A percentile compares a stretch with the other conserved stretches of the same genome.
These are phyloP conservation scores for Kodamaea restingae DNA, from an alignment of 805 yeast genomes.

Conservation along the genomic window DNA sequence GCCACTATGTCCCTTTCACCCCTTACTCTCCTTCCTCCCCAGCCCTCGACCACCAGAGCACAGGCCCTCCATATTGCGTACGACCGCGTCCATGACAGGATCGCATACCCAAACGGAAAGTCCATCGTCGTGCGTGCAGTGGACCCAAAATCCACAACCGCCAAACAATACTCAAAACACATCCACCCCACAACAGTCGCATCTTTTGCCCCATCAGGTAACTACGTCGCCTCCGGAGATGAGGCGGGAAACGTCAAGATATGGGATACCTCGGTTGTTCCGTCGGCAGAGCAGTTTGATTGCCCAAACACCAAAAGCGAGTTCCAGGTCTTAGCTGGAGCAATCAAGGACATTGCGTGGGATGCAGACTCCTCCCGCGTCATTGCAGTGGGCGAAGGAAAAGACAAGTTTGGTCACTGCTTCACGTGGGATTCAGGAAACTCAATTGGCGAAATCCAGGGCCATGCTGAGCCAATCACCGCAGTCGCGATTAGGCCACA, in stretches of 20 bases:
- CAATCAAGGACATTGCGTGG: conserved; percentile 84
- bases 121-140: conserved; percentile 70
- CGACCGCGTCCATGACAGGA: conserved; percentile 60
- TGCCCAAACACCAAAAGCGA: conserved; percentile 69
- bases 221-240: conserved; percentile 88
- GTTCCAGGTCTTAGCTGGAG: conserved; percentile 73
- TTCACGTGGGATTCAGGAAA: conserved; percentile 94
- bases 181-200: conserved; percentile 73
- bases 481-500: conserved; percentile 80
- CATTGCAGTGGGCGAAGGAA: conserved; percentile 94
- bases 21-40: conserved; percentile 55
- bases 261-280: conserved; percentile 64
- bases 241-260: conserved; percentile 83
- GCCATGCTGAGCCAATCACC: conserved; percentile 80
- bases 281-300: conserved; percentile 38
- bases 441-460: conserved; percentile 93
- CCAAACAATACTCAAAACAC: conserved; percentile 72
- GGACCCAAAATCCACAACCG: conserved; percentile 44
- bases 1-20: conserved; percentile 29
- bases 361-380: conserved; percentile 82
- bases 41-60: conserved; percentile 74
- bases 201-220: conserved; percentile 84
- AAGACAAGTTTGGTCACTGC: conserved; percentile 87
- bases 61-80: conserved; percentile 70
- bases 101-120: conserved; percentile 81